Conservation (phyloP, 2,329 filamentous ascomycete species). For the Neurospora crassa region DNA sequence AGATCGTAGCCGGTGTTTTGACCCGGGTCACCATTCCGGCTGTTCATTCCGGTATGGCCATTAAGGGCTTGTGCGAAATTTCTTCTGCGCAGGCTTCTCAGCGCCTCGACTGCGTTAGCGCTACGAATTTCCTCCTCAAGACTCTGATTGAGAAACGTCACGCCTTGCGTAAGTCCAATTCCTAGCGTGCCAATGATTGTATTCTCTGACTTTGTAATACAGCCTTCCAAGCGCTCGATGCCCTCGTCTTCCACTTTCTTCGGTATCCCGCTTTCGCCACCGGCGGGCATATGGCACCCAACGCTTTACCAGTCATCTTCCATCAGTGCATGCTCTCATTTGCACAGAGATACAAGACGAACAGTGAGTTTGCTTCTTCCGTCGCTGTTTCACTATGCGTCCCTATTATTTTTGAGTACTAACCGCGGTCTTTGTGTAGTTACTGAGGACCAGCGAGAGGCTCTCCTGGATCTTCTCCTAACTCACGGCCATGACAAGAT, state of each 20-base stretch:
- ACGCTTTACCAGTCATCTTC: constrained; percentile 84
- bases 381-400: background rate
- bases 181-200: background rate
- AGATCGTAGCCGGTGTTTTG: constrained; percentile 82
- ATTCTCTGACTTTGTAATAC: background rate
- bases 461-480: constrained; percentile 76
- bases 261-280: constrained; percentile 57
- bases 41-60: constrained; percentile 80
- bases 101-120: constrained; percentile 76
- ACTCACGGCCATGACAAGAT: constrained; percentile 80
- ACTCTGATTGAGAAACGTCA: constrained; percentile 94
- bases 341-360: constrained; percentile 87
- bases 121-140: constrained; percentile 92
- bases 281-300: constrained; percentile 42
- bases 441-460: constrained; percentile 82
- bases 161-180: constrained; percentile 49
- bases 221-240: constrained; percentile 70
- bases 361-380: constrained; percentile 35
- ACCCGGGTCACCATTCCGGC: constrained; percentile 80
- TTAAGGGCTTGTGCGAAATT: constrained; percentile 90
- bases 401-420: constrained; percentile 3
- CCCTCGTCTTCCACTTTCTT: constrained; percentile 92
- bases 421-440: constrained; percentile 32
- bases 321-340: constrained; percentile 90
- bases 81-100: constrained; percentile 80